Percentiles rank a stretch among this genome's conserved stretches.
phyloP scores from a whole-genome alignment of 129 eudicot genomes.

The Lonicera japonica region DNA sequence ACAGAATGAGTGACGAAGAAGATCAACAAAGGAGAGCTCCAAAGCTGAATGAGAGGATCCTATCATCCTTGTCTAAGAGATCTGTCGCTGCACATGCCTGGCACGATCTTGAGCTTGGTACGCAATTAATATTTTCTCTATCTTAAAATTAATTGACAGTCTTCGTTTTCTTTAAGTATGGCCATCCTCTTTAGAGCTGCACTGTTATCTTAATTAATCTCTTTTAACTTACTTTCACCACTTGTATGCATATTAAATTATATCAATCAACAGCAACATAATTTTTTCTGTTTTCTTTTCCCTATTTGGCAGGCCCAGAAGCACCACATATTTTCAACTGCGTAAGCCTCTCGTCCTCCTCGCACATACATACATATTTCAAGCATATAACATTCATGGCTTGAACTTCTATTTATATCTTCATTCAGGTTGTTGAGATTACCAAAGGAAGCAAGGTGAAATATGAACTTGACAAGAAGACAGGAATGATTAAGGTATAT shows the following conservation, averaged over 20 bases:
- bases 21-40: conserved; percentile 18
- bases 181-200: too few species aligned
- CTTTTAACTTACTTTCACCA: background rate
- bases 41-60: conserved; percentile 49
- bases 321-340: conserved; percentile 56
- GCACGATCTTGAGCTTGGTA: conserved; percentile 58
- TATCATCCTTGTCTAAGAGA: conserved; percentile 40
- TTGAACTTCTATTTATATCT: too few species aligned
- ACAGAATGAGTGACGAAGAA: conserved; percentile 14
- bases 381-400: too few species aligned
- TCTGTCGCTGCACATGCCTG: conserved; percentile 54
- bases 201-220: too few species aligned
- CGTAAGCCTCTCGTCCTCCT: conserved; percentile 16
- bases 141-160: too few species aligned
- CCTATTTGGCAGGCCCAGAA: conserved; percentile 57
- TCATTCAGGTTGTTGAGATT: conserved; percentile 63
- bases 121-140: too few species aligned
- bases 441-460: conserved; percentile 82
- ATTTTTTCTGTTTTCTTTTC: too few species aligned
- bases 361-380: too few species aligned
- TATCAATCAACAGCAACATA: background rate
- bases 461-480: conserved; percentile 79
- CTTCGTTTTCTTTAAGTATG: too few species aligned
- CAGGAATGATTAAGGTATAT: conserved; percentile 62
- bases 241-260: background rate